These are phyloP conservation scores for Elaeis oleifera DNA, from an alignment of 202 grass and related monocot genomes.

Conservation along the genomic window DNA sequence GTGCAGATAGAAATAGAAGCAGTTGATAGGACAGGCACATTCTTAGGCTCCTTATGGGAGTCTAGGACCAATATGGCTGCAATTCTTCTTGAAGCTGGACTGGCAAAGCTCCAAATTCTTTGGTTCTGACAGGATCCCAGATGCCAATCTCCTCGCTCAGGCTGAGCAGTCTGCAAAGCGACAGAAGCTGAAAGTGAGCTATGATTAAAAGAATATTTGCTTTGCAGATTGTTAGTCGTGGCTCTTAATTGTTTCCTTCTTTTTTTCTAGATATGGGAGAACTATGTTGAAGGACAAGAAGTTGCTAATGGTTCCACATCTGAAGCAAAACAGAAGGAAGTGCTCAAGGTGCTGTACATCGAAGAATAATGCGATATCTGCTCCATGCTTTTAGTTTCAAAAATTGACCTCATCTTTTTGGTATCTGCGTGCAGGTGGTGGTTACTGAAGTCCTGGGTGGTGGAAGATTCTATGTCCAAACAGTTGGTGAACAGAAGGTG, in stretches of 20 bases:
- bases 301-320: slow-evolving; percentile 56
- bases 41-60: slow-evolving; percentile 88
- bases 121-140: slow-evolving; percentile 69
- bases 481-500: slow-evolving; percentile 74
- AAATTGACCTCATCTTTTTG: not conserved
- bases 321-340: slow-evolving; percentile 79
- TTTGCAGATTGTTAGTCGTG: slow-evolving; percentile 1
- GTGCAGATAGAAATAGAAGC: slow-evolving; percentile 88
- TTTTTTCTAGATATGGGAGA: slow-evolving; percentile 83
- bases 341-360: slow-evolving; percentile 61
- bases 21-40: slow-evolving; percentile 90
- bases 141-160: slow-evolving; percentile 49
- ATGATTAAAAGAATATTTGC: too few relatives aligned
- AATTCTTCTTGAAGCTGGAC: slow-evolving; percentile 72
- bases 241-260: slow-evolving; percentile 11
- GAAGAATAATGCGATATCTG: not conserved
- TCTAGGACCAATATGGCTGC: slow-evolving; percentile 73
- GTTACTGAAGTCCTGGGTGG: slow-evolving; percentile 82
- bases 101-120: slow-evolving; percentile 77
- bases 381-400: slow-evolving; percentile 12
- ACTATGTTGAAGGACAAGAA: slow-evolving; percentile 79
- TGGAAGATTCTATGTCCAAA: slow-evolving; percentile 94
- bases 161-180: slow-evolving; percentile 91
- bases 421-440: slow-evolving; percentile 46
- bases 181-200: slow-evolving; percentile 70